Evolutionary conservation across 495 filamentous ascomycete genomes (phyloP), one percentile per base, ranked within the genome.

Genomic region (Aeminium ludgeri): DNA sequence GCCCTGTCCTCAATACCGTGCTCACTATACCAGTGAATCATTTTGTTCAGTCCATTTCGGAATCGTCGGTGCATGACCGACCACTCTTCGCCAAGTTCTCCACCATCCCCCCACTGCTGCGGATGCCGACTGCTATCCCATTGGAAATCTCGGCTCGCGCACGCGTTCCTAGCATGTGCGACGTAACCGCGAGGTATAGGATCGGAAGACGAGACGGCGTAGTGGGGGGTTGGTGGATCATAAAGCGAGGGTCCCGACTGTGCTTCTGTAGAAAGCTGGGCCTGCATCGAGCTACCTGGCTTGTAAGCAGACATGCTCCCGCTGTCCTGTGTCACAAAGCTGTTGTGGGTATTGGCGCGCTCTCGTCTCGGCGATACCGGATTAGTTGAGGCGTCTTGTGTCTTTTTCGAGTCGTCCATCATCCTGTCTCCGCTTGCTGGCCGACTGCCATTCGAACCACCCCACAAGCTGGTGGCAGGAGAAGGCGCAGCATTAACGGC

Each of bases 81-180:
- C 89, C 89, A 99, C 60, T 96, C 89, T 54, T 99, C 89, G 0
- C 81, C 85, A 45, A 82, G 80, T 17, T 80, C 72, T 10, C 86
- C 91, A 0, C 89, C 89, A 48, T 81, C 70, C 11, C 86, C 89
- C 78, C 87, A 93, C 20, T 74, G 64, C 18, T 76, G 67, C 0
- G 80, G 73, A 1, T 66, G 64, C 31, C 78, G 70, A 65, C 82
- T 87, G 45, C 85, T 93, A 49, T 99, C 86, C 89, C 89, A 99
- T 53, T 84, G 80, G 52, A 80, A 87, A 58, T 96, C 91, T 12
- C 93, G 69, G 30, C 78, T 73, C 4, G 81, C 70, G 51, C 86
- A 93, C 4, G 80, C 80, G 49, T 95, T 80, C 34, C 84, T 75
- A n/a, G 91, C 86, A 59, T 97, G 89, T 1, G 81, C 68, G 25